Conservation (phyloP, 1,284 basidiomycete species). For the Athelia sp. region DNA sequence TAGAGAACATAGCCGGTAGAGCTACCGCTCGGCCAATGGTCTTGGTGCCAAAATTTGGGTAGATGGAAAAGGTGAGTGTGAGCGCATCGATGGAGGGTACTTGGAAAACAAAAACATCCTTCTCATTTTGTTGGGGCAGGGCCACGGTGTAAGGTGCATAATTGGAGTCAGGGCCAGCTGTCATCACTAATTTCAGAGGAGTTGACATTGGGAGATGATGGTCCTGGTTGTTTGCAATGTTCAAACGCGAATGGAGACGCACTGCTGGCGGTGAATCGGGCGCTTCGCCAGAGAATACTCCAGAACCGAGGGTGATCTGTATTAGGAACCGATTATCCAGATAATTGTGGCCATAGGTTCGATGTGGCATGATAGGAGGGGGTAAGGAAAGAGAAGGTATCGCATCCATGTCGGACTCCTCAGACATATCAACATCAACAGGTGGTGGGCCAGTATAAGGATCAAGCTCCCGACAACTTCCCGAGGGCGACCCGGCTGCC, state of each 20-base stretch:
- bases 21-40: constrained; percentile 93
- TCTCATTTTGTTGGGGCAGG: constrained; percentile 77
- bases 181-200: constrained; percentile 93
- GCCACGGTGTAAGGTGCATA: constrained; percentile 87
- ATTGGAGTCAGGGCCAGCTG: constrained; percentile 70
- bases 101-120: constrained; percentile 89
- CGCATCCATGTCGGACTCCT: constrained; percentile 77
- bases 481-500: constrained; percentile 27
- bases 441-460: constrained; percentile 27
- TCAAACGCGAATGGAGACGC: constrained; percentile 63
- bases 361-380: constrained; percentile 96
- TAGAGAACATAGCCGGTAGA: constrained; percentile 70
- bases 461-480: constrained; percentile 24
- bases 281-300: constrained; percentile 11
- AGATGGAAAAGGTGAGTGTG: constrained; percentile 90
- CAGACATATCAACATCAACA: constrained; percentile 13
- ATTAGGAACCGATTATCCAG: constrained; percentile 87
- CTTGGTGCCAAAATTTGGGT: constrained; percentile 98
- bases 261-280: constrained; percentile 37
- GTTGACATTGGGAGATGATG: constrained; percentile 68
- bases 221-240: constrained; percentile 56
- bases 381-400: constrained; percentile 94
- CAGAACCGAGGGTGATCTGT: constrained; percentile 76
- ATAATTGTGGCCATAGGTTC: constrained; percentile 88
- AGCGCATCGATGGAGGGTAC: constrained; percentile 70